These are phyloP conservation scores for Candida tetrigidarum DNA, from an alignment of 1,139 yeast genomes.

Conservation along the genomic window DNA sequence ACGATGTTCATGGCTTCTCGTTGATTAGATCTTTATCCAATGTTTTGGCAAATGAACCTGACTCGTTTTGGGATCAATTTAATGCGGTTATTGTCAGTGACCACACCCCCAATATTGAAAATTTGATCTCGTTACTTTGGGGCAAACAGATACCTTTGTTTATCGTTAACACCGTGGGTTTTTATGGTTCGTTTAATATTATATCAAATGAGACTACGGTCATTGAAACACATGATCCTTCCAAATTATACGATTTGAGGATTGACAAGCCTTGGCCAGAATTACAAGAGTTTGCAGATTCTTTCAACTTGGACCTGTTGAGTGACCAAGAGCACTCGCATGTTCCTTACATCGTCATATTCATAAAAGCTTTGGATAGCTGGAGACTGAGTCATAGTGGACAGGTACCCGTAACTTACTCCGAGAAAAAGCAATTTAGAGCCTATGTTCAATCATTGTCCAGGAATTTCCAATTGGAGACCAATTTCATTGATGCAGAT, in stretches of 20 bases:
- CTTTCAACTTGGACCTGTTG: constrained; percentile 50
- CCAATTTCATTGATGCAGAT: constrained; percentile 76
- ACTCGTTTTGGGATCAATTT: constrained; percentile 53
- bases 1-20: constrained; percentile 53
- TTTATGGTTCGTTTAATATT: constrained; percentile 67
- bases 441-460: constrained; percentile 35
- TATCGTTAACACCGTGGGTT: constrained; percentile 58
- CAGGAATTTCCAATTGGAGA: constrained; percentile 44
- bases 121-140: constrained; percentile 45
- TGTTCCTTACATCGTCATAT: constrained; percentile 73
- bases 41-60: constrained; percentile 21
- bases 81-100: constrained; percentile 56
- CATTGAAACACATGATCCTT: constrained; percentile 76
- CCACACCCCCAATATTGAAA: constrained; percentile 19
- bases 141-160: constrained; percentile 55
- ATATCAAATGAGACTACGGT: constrained; percentile 59
- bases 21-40: constrained; percentile 26
- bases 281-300: constrained; percentile 54
- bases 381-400: constrained; percentile 44
- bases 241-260: constrained; percentile 67
- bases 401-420: constrained; percentile 44
- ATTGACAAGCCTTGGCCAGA: constrained; percentile 80
- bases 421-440: constrained; percentile 52
- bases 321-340: constrained; percentile 62
- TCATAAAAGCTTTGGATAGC: constrained; percentile 55